Evolutionary conservation across 2,329 filamentous ascomycete species (phyloP).

Genomic region (Fonsecaea pugnacius): DNA sequence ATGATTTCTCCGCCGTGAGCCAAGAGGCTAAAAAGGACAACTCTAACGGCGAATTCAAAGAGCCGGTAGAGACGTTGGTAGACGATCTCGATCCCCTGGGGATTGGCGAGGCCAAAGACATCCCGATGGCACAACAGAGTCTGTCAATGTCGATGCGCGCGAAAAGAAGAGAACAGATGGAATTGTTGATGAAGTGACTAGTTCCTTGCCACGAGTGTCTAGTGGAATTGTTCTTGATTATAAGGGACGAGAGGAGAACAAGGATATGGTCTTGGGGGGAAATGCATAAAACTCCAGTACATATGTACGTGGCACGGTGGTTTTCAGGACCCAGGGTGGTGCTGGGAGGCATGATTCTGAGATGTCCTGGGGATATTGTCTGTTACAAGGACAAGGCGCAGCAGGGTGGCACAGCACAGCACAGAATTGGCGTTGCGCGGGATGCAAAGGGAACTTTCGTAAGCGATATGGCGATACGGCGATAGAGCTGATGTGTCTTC

Average conservation of each 20-base stretch:
- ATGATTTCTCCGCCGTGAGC: background rate
- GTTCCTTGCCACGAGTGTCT: background rate
- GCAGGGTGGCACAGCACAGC: background rate
- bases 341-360: background rate
- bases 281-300: background rate
- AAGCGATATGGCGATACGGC: background rate
- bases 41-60: background rate
- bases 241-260: background rate
- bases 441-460: background rate
- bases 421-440: background rate
- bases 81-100: constrained; percentile 37
- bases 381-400: background rate
- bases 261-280: background rate
- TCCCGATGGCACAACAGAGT: constrained; percentile 26
- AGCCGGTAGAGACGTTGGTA: constrained; percentile 18
- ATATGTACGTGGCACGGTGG: background rate
- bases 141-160: constrained; percentile 29
- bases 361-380: background rate
- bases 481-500: background rate
- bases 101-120: constrained; percentile 36
- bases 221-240: background rate
- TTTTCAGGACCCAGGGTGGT: background rate
- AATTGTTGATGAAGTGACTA: constrained; percentile 34
- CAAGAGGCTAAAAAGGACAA: background rate
- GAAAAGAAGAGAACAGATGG: constrained; percentile 35